phyloP scores from a whole-genome alignment of 208 protist genomes.

The Blastocrithidia nonstop region DNA sequence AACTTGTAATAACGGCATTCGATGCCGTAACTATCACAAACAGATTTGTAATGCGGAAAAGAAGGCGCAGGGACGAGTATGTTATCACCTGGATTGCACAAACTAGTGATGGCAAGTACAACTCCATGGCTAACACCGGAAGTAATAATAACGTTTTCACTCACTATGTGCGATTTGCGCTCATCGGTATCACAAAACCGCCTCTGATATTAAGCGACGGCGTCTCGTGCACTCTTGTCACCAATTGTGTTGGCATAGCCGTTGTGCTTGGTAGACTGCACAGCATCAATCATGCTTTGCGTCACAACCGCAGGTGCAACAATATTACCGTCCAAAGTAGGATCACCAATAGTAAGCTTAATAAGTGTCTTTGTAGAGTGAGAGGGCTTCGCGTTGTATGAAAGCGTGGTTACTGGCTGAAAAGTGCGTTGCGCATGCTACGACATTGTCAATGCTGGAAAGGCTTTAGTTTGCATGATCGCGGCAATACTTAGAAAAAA shows the following conservation, averaged over 20 bases:
- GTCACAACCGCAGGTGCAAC: conserved; percentile 18
- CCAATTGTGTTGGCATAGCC: conserved; percentile 61
- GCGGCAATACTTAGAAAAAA: too few species aligned
- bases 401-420: conserved; percentile 70
- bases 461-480: too few species aligned
- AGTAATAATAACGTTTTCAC: conserved; percentile 65
- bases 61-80: conserved; percentile 83
- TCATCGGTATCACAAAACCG: conserved; percentile 17
- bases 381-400: conserved; percentile 72
- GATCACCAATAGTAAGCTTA: conserved; percentile 57
- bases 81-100: conserved; percentile 78
- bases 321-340: conserved; percentile 65
- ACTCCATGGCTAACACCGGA: conserved; percentile 83
- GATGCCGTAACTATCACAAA: conserved; percentile 67
- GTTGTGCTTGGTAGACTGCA: conserved; percentile 28
- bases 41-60: conserved; percentile 89
- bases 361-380: conserved; percentile 22
- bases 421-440: conserved; percentile 24
- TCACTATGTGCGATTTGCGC: conserved; percentile 13
- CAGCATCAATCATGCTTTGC: conserved; percentile 27
- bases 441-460: too few species aligned
- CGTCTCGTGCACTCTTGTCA: conserved; percentile 24
- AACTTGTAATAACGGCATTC: conserved; percentile 70
- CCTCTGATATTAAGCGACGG: conserved; percentile 30
- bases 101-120: conserved; percentile 58